A percentile compares a stretch with the other conserved stretches of the same genome.
Conservation (phyloP, 495 filamentous ascomycete genomes). For the Clohesyomyces aquaticus region DNA sequence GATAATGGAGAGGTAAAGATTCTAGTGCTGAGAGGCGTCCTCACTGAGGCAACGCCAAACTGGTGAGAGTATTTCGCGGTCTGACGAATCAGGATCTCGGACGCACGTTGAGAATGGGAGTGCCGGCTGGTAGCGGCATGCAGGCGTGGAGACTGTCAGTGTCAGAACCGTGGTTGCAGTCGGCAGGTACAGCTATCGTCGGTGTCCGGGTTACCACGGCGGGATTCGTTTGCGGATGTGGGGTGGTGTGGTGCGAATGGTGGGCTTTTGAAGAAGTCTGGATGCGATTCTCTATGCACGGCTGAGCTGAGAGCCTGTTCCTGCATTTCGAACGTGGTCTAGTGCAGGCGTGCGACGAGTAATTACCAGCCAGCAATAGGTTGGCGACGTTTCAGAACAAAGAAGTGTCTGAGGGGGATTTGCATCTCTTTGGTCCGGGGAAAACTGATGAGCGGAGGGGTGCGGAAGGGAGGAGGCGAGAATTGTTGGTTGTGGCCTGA, state of each 20-base stretch:
- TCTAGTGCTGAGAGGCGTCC: conserved; percentile 29
- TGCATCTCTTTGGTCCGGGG: conserved; percentile 3
- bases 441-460: conserved; percentile 3
- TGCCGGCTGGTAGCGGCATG: not conserved
- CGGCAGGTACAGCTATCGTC: too few species aligned
- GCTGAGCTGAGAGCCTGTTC: conserved; percentile 6
- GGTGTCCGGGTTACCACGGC: too few species aligned
- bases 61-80: not conserved
- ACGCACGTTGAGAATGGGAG: not conserved
- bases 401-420: not conserved
- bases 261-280: not conserved
- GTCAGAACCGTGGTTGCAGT: not conserved
- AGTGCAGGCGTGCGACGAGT: too few species aligned
- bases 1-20: not conserved
- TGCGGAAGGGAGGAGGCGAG: conserved; percentile 15
- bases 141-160: not conserved
- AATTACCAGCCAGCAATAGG: conserved; percentile 8
- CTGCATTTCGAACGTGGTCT: conserved; percentile 17
- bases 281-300: not conserved
- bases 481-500: not conserved
- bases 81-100: conserved; percentile 6
- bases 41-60: conserved; percentile 21
- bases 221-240: not conserved
- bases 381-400: conserved; percentile 10
- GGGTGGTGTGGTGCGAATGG: not conserved